These are phyloP conservation scores for Entoloma clypeatum DNA, from an alignment of 1,284 basidiomycete species.

Conservation along the genomic window DNA sequence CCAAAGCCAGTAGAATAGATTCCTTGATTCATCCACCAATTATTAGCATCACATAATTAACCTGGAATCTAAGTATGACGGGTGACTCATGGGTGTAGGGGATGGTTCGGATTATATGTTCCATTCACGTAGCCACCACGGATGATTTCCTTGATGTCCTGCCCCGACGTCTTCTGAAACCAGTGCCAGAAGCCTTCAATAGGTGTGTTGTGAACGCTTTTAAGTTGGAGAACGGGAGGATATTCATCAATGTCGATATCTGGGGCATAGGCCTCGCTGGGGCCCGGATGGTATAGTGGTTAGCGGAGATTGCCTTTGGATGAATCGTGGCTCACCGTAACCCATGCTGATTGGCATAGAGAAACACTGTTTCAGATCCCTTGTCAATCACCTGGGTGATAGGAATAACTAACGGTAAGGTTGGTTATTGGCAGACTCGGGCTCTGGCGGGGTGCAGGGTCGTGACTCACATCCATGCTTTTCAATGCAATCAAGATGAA, in stretches of 20 bases:
- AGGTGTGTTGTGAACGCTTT: conserved; percentile 28
- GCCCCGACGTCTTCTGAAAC: conserved; percentile 20
- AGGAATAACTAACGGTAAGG: conserved; percentile 28
- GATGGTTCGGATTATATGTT: conserved; percentile 14
- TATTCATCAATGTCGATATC: conserved; percentile 20
- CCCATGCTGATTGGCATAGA: conserved; percentile 22
- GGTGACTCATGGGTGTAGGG: conserved; percentile 18
- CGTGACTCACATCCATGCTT: conserved; percentile 17
- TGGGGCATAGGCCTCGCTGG: conserved; percentile 21
- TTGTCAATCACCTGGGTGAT: conserved; percentile 27
- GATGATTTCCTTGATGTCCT: conserved; percentile 18
- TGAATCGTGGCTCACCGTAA: conserved; percentile 19
- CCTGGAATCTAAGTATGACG: too few relatives aligned
- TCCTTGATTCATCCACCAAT: neutral
- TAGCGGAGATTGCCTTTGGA: too few relatives aligned
- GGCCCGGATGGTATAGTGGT: too few relatives aligned
- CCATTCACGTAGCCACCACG: neutral
- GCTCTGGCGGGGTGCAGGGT: too few relatives aligned
- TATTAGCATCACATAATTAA: neutral
- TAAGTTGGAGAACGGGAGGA: conserved; percentile 20
- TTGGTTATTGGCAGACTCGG: too few relatives aligned
- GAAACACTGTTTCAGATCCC: conserved; percentile 27
- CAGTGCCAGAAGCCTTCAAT: conserved; percentile 29
- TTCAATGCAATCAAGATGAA: conserved; percentile 27
- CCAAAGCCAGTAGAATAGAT: conserved; percentile 23